These are phyloP conservation scores for Diaporthe aspalathi DNA, from an alignment of 2,329 filamentous ascomycete genomes.

Conservation along the genomic window DNA sequence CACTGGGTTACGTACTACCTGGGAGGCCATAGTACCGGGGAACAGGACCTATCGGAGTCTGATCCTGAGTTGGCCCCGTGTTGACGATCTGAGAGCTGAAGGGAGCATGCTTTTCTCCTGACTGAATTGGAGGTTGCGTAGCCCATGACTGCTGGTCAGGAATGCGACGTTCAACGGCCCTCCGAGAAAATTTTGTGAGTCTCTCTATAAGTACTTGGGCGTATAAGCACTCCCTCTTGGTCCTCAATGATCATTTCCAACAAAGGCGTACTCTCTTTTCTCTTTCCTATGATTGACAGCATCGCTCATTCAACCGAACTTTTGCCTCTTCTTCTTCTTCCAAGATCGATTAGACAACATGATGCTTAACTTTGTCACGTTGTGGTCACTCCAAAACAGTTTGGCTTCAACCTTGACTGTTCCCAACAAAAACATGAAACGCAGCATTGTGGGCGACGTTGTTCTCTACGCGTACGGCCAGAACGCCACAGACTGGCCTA, in stretches of 20 bases:
- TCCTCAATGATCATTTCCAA: background rate
- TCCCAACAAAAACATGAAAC: conserved; percentile 17
- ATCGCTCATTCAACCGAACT: background rate
- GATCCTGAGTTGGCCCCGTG: background rate
- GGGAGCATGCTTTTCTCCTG: background rate
- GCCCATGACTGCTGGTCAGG: background rate
- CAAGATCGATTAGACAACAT: background rate
- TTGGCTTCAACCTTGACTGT: conserved; percentile 16
- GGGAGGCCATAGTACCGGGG: background rate
- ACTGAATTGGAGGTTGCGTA: conserved; percentile 3
- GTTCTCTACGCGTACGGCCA: conserved; percentile 42
- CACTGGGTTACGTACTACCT: conserved; percentile 1
- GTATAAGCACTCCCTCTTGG: background rate
- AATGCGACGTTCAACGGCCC: background rate
- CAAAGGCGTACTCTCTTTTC: background rate
- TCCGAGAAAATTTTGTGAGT: background rate
- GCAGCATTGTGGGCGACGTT: conserved; percentile 40
- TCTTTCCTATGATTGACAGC: background rate
- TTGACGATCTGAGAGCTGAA: background rate
- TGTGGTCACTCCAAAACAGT: conserved; percentile 6
- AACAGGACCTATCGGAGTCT: background rate
- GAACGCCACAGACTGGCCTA: conserved; percentile 40
- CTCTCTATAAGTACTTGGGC: conserved; percentile 9
- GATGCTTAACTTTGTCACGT: background rate
- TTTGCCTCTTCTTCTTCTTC: background rate